Conservation (phyloP, 495 filamentous ascomycete genomes). For the Podospora fimiseda region DNA sequence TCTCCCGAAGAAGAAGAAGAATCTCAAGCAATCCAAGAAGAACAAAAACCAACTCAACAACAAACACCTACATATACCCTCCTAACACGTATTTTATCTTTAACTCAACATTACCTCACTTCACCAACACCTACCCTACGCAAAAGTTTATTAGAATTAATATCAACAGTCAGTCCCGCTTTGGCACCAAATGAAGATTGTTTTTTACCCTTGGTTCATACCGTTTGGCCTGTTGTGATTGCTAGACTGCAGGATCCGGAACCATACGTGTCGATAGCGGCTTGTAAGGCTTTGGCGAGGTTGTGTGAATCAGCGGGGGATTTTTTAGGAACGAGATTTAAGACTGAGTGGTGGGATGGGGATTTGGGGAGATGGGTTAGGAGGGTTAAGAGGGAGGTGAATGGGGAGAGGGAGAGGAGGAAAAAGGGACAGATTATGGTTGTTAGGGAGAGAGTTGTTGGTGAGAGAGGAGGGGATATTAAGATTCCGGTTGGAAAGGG, state of each 20-base stretch:
- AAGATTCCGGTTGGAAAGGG: conserved; percentile 17
- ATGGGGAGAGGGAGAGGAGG: conserved; percentile 22
- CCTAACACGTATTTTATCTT: conserved; percentile 59
- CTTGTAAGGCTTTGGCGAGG: conserved; percentile 56
- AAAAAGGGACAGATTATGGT: conserved; percentile 30
- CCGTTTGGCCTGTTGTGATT: conserved; percentile 76
- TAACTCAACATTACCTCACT: conserved; percentile 79
- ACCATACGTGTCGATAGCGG: conserved; percentile 62
- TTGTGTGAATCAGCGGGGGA: conserved; percentile 66
- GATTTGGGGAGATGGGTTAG: conserved; percentile 41
- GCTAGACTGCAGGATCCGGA: conserved; percentile 68
- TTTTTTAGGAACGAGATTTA: conserved; percentile 68
- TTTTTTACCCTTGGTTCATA: conserved; percentile 83
- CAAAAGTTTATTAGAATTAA: conserved; percentile 64
- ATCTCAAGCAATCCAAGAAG: conserved; percentile 38
- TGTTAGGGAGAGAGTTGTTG: conserved; percentile 11
- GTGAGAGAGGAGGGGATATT: conserved; percentile 13
- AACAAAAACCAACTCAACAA: neutral
- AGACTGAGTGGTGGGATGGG: conserved; percentile 59
- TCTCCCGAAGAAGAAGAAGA: conserved; percentile 32
- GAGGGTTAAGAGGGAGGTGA: conserved; percentile 28
- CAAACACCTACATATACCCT: conserved; percentile 51
- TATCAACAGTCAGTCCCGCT: conserved; percentile 59
- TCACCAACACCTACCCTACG: conserved; percentile 74
- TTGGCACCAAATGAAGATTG: conserved; percentile 68